These are phyloP conservation scores for Jaltomata sinuosa DNA, from an alignment of 257 asterid genomes.

Conservation along the genomic window DNA sequence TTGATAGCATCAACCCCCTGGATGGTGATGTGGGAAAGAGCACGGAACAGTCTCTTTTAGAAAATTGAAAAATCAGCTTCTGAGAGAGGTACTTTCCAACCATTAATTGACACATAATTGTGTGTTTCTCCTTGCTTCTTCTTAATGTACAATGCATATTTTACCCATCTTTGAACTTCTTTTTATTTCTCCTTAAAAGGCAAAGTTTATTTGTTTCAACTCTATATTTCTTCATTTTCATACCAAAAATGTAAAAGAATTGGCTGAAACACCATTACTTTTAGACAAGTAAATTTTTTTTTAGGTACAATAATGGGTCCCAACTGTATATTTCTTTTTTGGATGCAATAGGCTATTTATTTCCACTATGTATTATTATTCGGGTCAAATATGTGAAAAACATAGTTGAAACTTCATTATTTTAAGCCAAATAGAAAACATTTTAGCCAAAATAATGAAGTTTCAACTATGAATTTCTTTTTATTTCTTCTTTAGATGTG, in stretches of 20 bases:
- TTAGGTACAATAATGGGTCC: not conserved
- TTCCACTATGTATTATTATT: not conserved
- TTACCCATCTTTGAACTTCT: not conserved
- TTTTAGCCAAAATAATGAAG: not conserved
- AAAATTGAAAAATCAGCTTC: not conserved
- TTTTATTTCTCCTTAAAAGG: not conserved
- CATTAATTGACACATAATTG: not conserved
- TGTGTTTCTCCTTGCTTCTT: not conserved
- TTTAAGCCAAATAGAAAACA: not conserved
- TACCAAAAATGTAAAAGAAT: not conserved
- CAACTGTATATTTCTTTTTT: not conserved
- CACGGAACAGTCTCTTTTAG: not conserved
- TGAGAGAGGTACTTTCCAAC: not conserved
- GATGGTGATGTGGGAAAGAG: not conserved
- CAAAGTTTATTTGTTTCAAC: not conserved
- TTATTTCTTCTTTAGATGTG: not conserved
- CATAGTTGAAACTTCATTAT: not conserved
- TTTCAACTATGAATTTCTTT: not conserved
- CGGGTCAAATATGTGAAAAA: not conserved
- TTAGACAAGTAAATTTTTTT: not conserved
- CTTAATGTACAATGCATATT: not conserved
- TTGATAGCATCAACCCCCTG: not conserved
- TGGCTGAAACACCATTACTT: not conserved
- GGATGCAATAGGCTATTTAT: not conserved
- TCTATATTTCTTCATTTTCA: not conserved